Percentiles rank a stretch among this genome's conserved stretches.
phyloP scores from a whole-genome alignment of 352 stramenopile species.

The Phytophthora macrochlamydospora region DNA sequence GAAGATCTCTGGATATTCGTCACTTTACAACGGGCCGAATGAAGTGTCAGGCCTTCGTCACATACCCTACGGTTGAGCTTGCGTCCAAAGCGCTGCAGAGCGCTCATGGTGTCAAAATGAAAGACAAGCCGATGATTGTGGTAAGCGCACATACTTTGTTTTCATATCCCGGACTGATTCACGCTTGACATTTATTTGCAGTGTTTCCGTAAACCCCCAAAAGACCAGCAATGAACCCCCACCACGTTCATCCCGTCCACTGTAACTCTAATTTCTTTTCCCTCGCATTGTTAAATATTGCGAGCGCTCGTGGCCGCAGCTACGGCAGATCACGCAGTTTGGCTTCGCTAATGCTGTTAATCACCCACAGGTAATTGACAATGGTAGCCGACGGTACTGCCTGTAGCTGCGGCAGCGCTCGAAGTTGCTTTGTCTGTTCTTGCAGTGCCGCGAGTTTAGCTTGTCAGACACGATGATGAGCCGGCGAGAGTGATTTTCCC shows the following conservation, averaged over 20 bases:
- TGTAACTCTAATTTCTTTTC: constrained; percentile 11
- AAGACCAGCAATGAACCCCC: constrained; percentile 17
- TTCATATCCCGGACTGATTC: constrained; percentile 27
- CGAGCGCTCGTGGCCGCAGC: constrained; percentile 9
- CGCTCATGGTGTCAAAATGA: constrained; percentile 73
- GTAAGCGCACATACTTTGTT: constrained; percentile 41
- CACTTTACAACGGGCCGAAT: constrained; percentile 84
- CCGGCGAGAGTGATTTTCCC: constrained; percentile 46
- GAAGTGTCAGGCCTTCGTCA: constrained; percentile 88
- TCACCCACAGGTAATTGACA: constrained; percentile 87
- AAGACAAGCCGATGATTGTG: constrained; percentile 83
- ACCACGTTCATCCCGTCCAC: background rate
- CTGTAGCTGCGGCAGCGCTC: constrained; percentile 46
- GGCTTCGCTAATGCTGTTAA: constrained; percentile 87
- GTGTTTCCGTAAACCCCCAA: constrained; percentile 39
- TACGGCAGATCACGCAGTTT: constrained; percentile 54
- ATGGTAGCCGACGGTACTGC: constrained; percentile 44
- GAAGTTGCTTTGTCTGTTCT: constrained; percentile 46
- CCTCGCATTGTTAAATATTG: constrained; percentile 30
- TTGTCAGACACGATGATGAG: constrained; percentile 82
- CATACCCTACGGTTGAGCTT: constrained; percentile 55
- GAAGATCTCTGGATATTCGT: constrained; percentile 55
- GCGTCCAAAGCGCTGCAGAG: constrained; percentile 55
- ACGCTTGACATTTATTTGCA: constrained; percentile 21
- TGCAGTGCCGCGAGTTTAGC: constrained; percentile 64